Conservation (phyloP, 164 flowering plant species). For the Magnolia officinalis region DNA sequence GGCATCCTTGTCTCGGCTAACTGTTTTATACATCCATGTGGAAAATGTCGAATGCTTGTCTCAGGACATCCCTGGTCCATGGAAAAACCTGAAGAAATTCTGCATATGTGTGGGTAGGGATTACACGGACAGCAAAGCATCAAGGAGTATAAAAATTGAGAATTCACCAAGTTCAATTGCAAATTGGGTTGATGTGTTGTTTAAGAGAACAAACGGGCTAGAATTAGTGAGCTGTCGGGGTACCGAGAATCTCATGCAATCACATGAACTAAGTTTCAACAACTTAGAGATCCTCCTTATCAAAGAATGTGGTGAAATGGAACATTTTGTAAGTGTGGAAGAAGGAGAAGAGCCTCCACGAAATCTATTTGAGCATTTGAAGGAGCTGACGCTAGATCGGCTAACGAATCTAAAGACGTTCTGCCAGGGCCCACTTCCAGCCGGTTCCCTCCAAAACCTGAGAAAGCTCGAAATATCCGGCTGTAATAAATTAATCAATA, state of each 20-base stretch:
- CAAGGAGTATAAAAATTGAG: background rate
- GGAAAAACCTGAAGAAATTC: slow-evolving; percentile 5
- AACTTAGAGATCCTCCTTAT: background rate
- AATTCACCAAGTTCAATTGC: background rate
- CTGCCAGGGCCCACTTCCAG: background rate
- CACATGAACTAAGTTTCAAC: background rate
- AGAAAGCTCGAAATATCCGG: background rate
- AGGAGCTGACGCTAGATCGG: too few species aligned
- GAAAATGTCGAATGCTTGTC: slow-evolving; percentile 1
- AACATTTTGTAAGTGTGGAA: too few species aligned
- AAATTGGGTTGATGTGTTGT: slow-evolving; percentile 1
- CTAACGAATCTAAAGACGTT: background rate
- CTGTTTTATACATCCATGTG: background rate
- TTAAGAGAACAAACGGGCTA: slow-evolving; percentile 3
- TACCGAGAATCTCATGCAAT: too few species aligned
- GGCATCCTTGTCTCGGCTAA: slow-evolving; percentile 5
- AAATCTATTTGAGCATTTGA: background rate
- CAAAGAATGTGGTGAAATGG: too few species aligned
- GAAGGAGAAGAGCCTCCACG: too few species aligned
- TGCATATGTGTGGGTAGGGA: background rate
- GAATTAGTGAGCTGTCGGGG: background rate
- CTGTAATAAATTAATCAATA: background rate
- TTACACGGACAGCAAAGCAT: background rate
- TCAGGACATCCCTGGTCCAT: background rate
- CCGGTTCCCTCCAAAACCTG: slow-evolving; percentile 2